Percentiles rank a stretch among this genome's conserved stretches.
Conservation (phyloP, 23 red algal genomes). For the Gracilaria domingensis region DNA sequence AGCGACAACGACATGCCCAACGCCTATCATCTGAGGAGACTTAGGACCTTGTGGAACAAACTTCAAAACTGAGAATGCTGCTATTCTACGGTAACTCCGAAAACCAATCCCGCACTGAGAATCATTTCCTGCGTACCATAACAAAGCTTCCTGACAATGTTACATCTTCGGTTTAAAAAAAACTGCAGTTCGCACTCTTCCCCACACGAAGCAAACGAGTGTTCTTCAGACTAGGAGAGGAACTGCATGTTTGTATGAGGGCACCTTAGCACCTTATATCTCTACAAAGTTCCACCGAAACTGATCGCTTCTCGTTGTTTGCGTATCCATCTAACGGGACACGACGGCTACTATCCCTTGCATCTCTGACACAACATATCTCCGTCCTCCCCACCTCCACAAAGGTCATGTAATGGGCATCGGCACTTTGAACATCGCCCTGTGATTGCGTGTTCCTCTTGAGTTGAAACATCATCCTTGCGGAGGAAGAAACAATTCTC, state of each 20-base stretch:
- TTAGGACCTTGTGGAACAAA: not conserved
- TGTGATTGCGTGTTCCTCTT: not conserved
- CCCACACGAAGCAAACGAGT: not conserved
- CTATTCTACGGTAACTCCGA: not conserved
- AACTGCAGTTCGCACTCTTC: not conserved
- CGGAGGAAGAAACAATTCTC: conserved; percentile 3
- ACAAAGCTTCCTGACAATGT: not conserved
- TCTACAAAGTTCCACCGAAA: not conserved
- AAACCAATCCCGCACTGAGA: too few relatives aligned
- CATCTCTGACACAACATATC: conserved; percentile 25
- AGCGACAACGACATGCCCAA: not conserved
- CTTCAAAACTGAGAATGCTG: not conserved
- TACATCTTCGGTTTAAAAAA: not conserved
- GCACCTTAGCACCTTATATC: not conserved
- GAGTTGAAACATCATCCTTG: conserved; percentile 4
- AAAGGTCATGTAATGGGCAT: conserved; percentile 23
- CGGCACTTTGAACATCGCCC: conserved; percentile 31
- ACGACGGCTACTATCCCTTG: not conserved
- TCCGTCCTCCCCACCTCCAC: conserved; percentile 35
- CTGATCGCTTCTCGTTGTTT: not conserved
- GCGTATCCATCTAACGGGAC: not conserved
- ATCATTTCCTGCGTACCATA: too few relatives aligned
- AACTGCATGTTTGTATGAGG: too few relatives aligned
- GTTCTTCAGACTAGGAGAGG: too few relatives aligned
- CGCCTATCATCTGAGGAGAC: too few relatives aligned